phyloP scores from a whole-genome alignment of 1,139 yeast genomes.

The Candida dubliniensis region DNA sequence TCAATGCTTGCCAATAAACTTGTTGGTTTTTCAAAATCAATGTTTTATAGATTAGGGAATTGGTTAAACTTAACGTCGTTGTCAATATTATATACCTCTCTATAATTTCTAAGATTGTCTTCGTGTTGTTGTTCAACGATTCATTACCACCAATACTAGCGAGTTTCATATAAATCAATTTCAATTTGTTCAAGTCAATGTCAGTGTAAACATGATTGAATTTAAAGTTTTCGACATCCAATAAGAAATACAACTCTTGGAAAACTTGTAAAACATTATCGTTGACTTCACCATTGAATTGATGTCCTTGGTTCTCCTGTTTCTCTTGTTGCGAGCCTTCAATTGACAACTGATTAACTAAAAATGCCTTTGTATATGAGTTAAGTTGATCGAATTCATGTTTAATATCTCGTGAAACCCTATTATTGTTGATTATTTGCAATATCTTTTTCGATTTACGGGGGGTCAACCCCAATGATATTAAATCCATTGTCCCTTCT shows the following conservation, averaged over 20 bases:
- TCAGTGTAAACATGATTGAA: conserved; percentile 16
- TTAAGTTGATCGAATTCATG: conserved; percentile 13
- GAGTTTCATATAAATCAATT: conserved; percentile 13
- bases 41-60: conserved; percentile 37
- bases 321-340: conserved; percentile 2
- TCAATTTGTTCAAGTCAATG: conserved; percentile 17
- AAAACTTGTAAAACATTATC: conserved; percentile 27
- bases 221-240: conserved; percentile 26
- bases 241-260: conserved; percentile 24
- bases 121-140: conserved; percentile 1
- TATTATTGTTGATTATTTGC: conserved; percentile 15
- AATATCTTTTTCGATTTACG: conserved; percentile 12
- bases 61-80: conserved; percentile 30
- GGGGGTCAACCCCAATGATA: conserved; percentile 16
- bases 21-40: conserved; percentile 34
- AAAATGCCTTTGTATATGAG: conserved; percentile 13
- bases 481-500: conserved; percentile 18
- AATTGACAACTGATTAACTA: conserved; percentile 9
- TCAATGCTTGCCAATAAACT: conserved; percentile 37
- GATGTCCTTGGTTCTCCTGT: conserved; percentile 1
- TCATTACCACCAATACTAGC: not conserved
- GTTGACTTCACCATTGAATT: conserved; percentile 20
- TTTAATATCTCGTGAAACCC: conserved; percentile 15
- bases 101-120: conserved; percentile 19
- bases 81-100: conserved; percentile 28